Conservation (phyloP, 768 basidiomycete genomes). For the Macrolepiota dolichaula region DNA sequence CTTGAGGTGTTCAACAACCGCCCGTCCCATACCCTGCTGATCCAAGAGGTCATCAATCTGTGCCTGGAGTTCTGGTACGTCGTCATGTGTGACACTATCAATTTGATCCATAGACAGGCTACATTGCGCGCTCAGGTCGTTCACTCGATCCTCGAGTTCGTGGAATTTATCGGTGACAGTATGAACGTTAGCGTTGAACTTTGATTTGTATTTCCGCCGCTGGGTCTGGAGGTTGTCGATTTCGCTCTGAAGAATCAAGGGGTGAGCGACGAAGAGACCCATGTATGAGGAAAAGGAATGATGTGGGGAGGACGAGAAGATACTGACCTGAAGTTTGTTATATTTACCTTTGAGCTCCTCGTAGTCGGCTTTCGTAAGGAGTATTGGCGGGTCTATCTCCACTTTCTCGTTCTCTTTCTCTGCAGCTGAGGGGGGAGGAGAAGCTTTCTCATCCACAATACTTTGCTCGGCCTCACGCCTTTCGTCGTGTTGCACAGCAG, state of each 20-base stretch:
- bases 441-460: not conserved
- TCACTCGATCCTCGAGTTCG: constrained; percentile 36
- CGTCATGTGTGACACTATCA: constrained; percentile 25
- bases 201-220: constrained; percentile 36
- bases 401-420: constrained; percentile 11
- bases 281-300: not conserved
- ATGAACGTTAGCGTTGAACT: constrained; percentile 38
- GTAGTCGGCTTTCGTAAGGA: constrained; percentile 2
- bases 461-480: not conserved
- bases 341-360: constrained; percentile 12
- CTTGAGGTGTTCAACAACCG: constrained; percentile 5
- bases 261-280: not conserved
- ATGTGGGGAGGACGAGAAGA: not conserved
- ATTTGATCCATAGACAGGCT: constrained; percentile 28
- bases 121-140: constrained; percentile 34
- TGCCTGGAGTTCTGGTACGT: constrained; percentile 29
- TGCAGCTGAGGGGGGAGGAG: not conserved
- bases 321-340: constrained; percentile 19
- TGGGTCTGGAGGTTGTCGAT: constrained; percentile 35
- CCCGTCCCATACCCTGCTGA: constrained; percentile 5
- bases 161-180: constrained; percentile 36
- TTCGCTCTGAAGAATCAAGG: constrained; percentile 24
- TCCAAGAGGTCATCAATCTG: constrained; percentile 37
- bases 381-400: constrained; percentile 12
- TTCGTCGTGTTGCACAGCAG: not conserved